Conservation (phyloP, 345 rosid species). For the Camelina neglecta region DNA sequence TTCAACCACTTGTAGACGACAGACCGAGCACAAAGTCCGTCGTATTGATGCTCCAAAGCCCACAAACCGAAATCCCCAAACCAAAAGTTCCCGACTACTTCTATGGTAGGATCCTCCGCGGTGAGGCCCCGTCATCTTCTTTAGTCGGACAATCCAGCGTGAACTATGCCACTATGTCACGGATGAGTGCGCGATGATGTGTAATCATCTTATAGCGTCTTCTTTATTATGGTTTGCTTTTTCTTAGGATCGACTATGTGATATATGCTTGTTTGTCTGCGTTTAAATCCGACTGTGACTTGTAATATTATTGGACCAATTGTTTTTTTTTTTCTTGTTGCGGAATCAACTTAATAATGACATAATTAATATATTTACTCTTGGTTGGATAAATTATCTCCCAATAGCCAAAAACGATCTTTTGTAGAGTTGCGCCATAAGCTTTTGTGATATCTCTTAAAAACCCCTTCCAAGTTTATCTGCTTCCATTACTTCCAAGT, state of each 20-base stretch:
- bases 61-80: not conserved
- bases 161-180: not conserved
- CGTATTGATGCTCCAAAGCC: not conserved
- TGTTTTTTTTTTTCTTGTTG: not conserved
- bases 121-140: not conserved
- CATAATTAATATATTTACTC: not conserved
- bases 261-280: not conserved
- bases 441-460: too few species aligned
- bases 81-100: not conserved
- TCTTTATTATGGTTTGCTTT: not conserved
- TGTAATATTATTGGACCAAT: not conserved
- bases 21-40: not conserved
- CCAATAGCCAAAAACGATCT: too few species aligned
- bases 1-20: not conserved
- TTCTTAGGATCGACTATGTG: not conserved
- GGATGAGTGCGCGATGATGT: not conserved
- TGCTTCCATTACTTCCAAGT: not conserved
- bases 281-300: not conserved
- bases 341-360: not conserved
- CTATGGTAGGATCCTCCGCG: not conserved
- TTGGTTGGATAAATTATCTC: too few species aligned
- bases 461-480: too few species aligned
- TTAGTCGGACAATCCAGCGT: not conserved
- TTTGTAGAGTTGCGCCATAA: not conserved
- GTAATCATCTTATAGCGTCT: not conserved